These are phyloP conservation scores for Allium sativum DNA, from an alignment of 106 monocot genomes.

Conservation along the genomic window DNA sequence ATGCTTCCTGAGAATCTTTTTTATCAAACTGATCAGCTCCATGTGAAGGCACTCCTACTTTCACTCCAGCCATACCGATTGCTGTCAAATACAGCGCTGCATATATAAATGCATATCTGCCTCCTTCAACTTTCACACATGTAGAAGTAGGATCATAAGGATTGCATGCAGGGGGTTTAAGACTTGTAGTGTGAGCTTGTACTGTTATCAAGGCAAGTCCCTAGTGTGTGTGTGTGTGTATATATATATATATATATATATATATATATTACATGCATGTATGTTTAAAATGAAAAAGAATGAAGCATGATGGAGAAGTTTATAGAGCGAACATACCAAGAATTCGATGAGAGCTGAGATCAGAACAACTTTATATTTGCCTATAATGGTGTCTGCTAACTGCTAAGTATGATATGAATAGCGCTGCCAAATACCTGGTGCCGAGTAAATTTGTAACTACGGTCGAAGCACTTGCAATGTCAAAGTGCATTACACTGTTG, in stretches of 20 bases:
- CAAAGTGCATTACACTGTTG: slow-evolving; percentile 21
- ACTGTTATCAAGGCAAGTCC: slow-evolving; percentile 20
- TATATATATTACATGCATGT: neutral
- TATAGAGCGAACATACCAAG: neutral
- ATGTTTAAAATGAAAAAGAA: too few species aligned
- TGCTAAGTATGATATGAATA: slow-evolving; percentile 12
- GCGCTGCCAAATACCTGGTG: slow-evolving; percentile 24
- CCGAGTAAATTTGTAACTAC: slow-evolving; percentile 38
- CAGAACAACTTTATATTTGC: slow-evolving; percentile 14
- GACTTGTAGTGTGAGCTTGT: slow-evolving; percentile 14
- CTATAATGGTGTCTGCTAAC: slow-evolving; percentile 12
- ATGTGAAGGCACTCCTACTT: slow-evolving; percentile 24
- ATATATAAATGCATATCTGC: slow-evolving; percentile 12
- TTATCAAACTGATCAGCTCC: slow-evolving; percentile 49
- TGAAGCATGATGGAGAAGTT: too few species aligned
- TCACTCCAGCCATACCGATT: slow-evolving; percentile 33
- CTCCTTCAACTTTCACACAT: slow-evolving; percentile 7
- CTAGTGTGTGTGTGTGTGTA: too few species aligned
- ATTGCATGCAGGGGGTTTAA: slow-evolving; percentile 19
- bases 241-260: too few species aligned
- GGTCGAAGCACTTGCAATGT: slow-evolving; percentile 10
- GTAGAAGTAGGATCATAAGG: neutral
- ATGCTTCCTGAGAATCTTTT: slow-evolving; percentile 13
- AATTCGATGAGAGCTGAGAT: slow-evolving; percentile 2
- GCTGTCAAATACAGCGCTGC: slow-evolving; percentile 25